Evolutionary conservation across 345 rosid species (phyloP), one percentile per base, ranked within the genome.

Genomic region (Camelina sativa): DNA sequence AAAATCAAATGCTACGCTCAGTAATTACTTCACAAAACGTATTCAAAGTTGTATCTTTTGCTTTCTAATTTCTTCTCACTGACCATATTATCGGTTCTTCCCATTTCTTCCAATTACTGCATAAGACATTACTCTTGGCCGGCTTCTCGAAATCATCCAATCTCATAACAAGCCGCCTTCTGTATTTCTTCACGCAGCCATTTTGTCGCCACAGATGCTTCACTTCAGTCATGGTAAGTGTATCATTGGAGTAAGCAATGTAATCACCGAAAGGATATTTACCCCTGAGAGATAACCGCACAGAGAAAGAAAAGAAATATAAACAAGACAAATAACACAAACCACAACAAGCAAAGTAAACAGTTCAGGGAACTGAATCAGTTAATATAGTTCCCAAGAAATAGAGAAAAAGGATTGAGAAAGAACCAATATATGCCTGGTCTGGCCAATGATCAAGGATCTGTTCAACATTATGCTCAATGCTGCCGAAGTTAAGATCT

Each of bases 351-450:
- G 19, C 43, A 73, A 22, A 68, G 13, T n/a, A 5, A 5, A 60
- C 38, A 67, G 20, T 54, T 69, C 51, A n/a, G 51, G 50, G 8
- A 28, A 15, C 22, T 48, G 22, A 16, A 16, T 48, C 50, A 46
- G 12, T 16, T 40, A 11, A 40, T 40, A 40, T 40, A 40, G 43
- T 40, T 40, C 43, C 43, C 43, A 76, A 15, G 44, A 23, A 55
- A 32, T 56, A 54, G 83, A 83, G 74, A 83, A 86, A 74, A 83
- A 89, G 98, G 97, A 85, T 83, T 86, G 85, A 85, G 94, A 83
- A 90, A 90, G 97, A 85, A 95, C 96, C 99, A 89, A 89, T 89
- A 89, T 90, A 82, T 95, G 98, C 99, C 99, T 95, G 94, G 98
- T 92, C 82, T 95, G 97, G 83, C 97, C 97, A 83, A 95, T 88